Evolutionary conservation across 768 basidiomycete genomes (phyloP).

Genomic region (Tubosaeta sp.): DNA sequence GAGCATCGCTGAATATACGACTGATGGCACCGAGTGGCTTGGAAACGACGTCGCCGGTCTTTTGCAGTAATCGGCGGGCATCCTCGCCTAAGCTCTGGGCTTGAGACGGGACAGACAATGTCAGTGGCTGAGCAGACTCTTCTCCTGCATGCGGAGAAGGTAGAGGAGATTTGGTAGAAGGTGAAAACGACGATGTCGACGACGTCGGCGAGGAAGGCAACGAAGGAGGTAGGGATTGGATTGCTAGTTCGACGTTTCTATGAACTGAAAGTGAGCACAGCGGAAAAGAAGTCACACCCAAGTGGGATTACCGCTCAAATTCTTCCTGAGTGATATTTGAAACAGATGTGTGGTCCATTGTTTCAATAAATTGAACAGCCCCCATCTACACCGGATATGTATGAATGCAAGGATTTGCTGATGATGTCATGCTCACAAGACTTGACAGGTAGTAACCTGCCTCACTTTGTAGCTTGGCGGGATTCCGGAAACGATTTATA

Average conservation of each 20-base stretch:
- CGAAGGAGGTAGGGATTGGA: slow-evolving; percentile 41
- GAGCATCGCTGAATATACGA: slow-evolving; percentile 80
- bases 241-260: slow-evolving; percentile 59
- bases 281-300: background rate
- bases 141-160: slow-evolving; percentile 67
- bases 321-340: slow-evolving; percentile 94
- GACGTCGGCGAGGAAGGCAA: slow-evolving; percentile 30
- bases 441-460: slow-evolving; percentile 97
- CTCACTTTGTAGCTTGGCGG: slow-evolving; percentile 86
- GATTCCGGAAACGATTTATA: slow-evolving; percentile 91
- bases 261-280: slow-evolving; percentile 4
- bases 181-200: slow-evolving; percentile 36
- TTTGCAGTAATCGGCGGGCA: slow-evolving; percentile 78
- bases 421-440: slow-evolving; percentile 51
- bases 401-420: background rate
- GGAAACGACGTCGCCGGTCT: slow-evolving; percentile 86
- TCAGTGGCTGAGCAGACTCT: slow-evolving; percentile 80
- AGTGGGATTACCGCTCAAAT: slow-evolving; percentile 65
- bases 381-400: slow-evolving; percentile 62
- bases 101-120: slow-evolving; percentile 49
- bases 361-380: slow-evolving; percentile 95
- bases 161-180: slow-evolving; percentile 30
- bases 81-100: slow-evolving; percentile 48
- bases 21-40: slow-evolving; percentile 89
- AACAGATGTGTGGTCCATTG: slow-evolving; percentile 92